These are phyloP conservation scores for Eucalyptus marginata DNA, from an alignment of 345 rosid genomes.

Conservation along the genomic window DNA sequence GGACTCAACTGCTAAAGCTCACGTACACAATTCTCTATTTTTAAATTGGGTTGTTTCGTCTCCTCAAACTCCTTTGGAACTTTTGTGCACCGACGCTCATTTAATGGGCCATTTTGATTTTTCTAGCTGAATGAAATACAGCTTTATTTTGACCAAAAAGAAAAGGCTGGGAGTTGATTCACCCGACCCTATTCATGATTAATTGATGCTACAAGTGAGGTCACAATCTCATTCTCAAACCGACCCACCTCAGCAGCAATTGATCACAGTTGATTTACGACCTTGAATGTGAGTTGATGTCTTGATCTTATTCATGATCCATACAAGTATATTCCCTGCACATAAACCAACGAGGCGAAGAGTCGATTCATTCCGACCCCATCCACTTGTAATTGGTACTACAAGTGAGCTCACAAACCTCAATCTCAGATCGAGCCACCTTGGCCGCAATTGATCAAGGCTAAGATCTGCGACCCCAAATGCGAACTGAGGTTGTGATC, in stretches of 20 bases:
- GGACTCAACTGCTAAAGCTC: no score
- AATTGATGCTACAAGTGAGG: no score
- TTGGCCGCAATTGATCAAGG: not conserved
- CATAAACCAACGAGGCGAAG: not conserved
- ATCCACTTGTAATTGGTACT: not conserved
- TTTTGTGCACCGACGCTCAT: no score
- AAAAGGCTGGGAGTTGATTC: no score
- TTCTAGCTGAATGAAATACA: no score
- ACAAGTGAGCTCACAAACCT: not conserved
- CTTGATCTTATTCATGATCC: not conserved
- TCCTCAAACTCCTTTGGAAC: no score
- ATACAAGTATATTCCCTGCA: not conserved
- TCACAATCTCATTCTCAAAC: no score
- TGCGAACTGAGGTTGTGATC: not conserved
- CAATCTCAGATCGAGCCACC: not conserved
- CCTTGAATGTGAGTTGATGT: not conserved
- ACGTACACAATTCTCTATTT: no score
- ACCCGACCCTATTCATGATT: no score
- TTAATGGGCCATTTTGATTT: no score
- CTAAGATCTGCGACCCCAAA: not conserved
- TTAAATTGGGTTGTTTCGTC: accelerated
- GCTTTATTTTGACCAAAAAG: no score
- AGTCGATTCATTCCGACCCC: accelerated
- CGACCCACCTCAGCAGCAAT: not conserved
- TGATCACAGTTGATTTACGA: not conserved